Evolutionary conservation across 192 early-diverging fungal genomes (phyloP), one percentile per base, ranked within the genome.

Genomic region (Gonapodya sp.): DNA sequence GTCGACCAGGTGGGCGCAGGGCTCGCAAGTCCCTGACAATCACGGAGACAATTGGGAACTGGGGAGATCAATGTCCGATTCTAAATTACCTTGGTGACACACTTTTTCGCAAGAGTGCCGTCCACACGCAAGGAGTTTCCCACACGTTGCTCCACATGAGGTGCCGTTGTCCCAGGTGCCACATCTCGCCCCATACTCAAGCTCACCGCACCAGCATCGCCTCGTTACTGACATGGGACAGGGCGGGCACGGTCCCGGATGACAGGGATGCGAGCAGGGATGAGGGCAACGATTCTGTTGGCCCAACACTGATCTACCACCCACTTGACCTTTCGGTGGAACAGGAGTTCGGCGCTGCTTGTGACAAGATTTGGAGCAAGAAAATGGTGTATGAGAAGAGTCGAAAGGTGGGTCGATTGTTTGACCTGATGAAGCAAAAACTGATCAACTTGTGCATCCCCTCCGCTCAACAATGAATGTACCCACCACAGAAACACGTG

Each of bases 121-220:
- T 8, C 46, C 46, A 64, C 46, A 64, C 8, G 8, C 24, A 24
- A 64, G 46, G 8, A 16, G 8, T 24, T 64, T 64, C 8, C 46
- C 46, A 64, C 46, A 64, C 8, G 24, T 24, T 16, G 8, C 24
- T 8, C 46, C 46, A 24, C 46, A 64, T 8, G 46, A 64, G 24
- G 46, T 64, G 46, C 46, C 46, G 46, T 24, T 64, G 46, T 64
- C 46, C 46, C 46, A 64, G 24, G 46, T 64, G 46, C 46, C 46
- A 64, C 46, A 64, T 24, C 46, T 64, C 46, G 46, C 46, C 46
- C 46, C 46, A 64, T 64, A 64, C 46, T 64, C 46, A 64, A 64
- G 46, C 24, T 64, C 24, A 8, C 46, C 46, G 24, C 46, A 64
- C 46, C 46, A 64, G 24, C 46, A 64, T 16, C 46, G 46, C 24